Conservation (phyloP, 2,329 filamentous ascomycete genomes). For the Drechmeria coniospora region DNA sequence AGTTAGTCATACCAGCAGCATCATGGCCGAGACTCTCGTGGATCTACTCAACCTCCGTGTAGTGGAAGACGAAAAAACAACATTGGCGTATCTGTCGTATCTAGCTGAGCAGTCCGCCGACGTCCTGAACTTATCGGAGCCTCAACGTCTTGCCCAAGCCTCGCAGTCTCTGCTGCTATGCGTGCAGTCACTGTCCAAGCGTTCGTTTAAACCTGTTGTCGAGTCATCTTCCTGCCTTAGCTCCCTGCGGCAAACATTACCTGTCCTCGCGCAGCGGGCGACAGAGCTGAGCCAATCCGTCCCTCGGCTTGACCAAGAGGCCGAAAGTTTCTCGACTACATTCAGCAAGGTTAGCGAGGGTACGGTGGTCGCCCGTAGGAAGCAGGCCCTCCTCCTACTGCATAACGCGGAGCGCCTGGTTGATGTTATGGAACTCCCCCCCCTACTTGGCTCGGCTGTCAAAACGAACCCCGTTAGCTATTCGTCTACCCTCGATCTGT, state of each 20-base stretch:
- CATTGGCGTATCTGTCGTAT: slow-evolving; percentile 57
- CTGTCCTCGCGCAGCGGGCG: slow-evolving; percentile 49
- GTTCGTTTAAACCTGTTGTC: slow-evolving; percentile 74
- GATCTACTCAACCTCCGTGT: slow-evolving; percentile 18
- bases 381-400: slow-evolving; percentile 65
- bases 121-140: slow-evolving; percentile 59
- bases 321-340: slow-evolving; percentile 64
- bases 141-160: slow-evolving; percentile 62
- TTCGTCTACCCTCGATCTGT: slow-evolving; percentile 76
- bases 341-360: slow-evolving; percentile 63
- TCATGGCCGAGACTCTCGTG: slow-evolving; percentile 21
- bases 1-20: too few species aligned
- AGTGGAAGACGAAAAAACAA: slow-evolving; percentile 34
- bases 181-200: slow-evolving; percentile 76
- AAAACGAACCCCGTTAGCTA: slow-evolving; percentile 55
- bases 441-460: slow-evolving; percentile 68
- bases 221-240: slow-evolving; percentile 63
- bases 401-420: slow-evolving; percentile 80
- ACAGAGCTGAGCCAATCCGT: slow-evolving; percentile 55
- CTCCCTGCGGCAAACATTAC: slow-evolving; percentile 58
- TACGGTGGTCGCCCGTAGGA: slow-evolving; percentile 55
- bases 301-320: slow-evolving; percentile 63
- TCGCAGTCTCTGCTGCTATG: slow-evolving; percentile 70
- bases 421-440: slow-evolving; percentile 81
- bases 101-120: slow-evolving; percentile 64